Conservation (phyloP, 306 rosid species). For the Morella rubra region DNA sequence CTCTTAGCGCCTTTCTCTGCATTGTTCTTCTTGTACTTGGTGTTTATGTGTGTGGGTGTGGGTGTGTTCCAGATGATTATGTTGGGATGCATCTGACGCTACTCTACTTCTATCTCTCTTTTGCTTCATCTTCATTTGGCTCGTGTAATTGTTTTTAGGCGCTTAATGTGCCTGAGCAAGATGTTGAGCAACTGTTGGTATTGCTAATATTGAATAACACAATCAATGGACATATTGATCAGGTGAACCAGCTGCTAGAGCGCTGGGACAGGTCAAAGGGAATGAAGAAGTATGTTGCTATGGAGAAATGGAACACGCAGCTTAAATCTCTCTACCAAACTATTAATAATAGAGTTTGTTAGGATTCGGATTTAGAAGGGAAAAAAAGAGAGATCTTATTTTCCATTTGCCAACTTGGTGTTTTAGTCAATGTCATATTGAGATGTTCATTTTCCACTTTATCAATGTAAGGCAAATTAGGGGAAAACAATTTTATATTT, state of each 20-base stretch:
- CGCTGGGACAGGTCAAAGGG: slow-evolving; percentile 93
- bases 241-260: slow-evolving; percentile 91
- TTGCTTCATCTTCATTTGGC: too few species aligned
- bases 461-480: background rate
- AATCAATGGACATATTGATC: slow-evolving; percentile 95
- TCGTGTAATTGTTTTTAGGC: slow-evolving; percentile 27
- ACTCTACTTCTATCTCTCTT: too few species aligned
- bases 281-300: slow-evolving; percentile 84
- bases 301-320: slow-evolving; percentile 95
- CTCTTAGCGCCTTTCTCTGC: too few species aligned
- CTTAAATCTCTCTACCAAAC: slow-evolving; percentile 76
- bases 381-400: background rate
- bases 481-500: too few species aligned
- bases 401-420: slow-evolving; percentile 27
- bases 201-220: slow-evolving; percentile 77
- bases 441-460: background rate
- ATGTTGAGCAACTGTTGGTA: slow-evolving; percentile 62
- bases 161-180: slow-evolving; percentile 63
- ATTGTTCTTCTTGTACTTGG: too few species aligned
- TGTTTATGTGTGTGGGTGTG: too few species aligned
- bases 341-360: slow-evolving; percentile 75
- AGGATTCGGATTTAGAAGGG: slow-evolving; percentile 18
- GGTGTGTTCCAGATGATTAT: too few species aligned
- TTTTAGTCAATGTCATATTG: slow-evolving; percentile 32
- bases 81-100: too few species aligned